phyloP scores from a whole-genome alignment of 108 stramenopile species.

The Tribonema minus region DNA sequence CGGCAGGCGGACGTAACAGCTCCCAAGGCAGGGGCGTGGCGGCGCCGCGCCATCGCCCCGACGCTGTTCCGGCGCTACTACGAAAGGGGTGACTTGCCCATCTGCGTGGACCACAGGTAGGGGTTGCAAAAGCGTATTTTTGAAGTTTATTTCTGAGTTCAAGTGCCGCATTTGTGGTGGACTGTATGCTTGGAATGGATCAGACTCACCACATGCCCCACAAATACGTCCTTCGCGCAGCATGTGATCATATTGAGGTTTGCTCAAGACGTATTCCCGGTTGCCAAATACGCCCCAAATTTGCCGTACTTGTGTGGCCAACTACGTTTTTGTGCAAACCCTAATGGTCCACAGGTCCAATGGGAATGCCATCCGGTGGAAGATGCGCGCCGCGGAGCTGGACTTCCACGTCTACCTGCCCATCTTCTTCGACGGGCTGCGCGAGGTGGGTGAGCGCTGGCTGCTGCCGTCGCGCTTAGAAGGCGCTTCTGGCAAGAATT shows the following conservation, averaged over 20 bases:
- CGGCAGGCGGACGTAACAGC: neutral
- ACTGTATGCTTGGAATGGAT: too few species aligned
- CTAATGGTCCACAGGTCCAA: slow-evolving; percentile 27
- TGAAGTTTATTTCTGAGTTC: too few species aligned
- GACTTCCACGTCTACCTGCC: slow-evolving; percentile 50
- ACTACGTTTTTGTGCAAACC: too few species aligned
- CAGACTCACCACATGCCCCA: too few species aligned
- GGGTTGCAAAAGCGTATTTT: too few species aligned
- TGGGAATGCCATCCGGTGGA: slow-evolving; percentile 33
- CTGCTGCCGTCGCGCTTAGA: neutral
- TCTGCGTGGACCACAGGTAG: slow-evolving; percentile 34
- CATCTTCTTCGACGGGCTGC: slow-evolving; percentile 52
- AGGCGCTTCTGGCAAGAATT: too few species aligned
- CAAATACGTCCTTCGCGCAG: too few species aligned
- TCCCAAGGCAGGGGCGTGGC: slow-evolving; percentile 45
- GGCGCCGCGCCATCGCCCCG: slow-evolving; percentile 5
- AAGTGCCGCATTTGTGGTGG: too few species aligned
- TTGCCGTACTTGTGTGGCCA: too few species aligned
- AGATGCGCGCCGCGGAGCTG: slow-evolving; percentile 8
- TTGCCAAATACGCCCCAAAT: too few species aligned
- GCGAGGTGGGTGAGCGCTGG: slow-evolving; percentile 24
- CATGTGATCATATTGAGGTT: too few species aligned
- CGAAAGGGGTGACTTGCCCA: slow-evolving; percentile 32
- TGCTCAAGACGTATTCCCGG: too few species aligned
- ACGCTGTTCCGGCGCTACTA: slow-evolving; percentile 44